Evolutionary conservation across 495 filamentous ascomycete genomes (phyloP).

Genomic region (Penicillium maclennaniae): DNA sequence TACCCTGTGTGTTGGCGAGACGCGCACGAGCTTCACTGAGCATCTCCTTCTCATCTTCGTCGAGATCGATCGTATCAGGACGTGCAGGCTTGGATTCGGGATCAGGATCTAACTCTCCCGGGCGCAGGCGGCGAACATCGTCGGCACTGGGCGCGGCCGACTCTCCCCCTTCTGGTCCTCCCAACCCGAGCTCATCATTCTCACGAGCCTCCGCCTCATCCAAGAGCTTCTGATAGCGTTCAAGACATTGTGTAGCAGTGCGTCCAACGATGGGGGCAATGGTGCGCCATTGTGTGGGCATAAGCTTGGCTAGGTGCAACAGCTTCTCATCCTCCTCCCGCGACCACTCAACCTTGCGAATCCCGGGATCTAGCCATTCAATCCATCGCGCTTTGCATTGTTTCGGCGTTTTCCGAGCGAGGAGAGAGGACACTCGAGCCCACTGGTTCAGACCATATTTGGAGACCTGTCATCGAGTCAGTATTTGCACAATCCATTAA

Average conservation of each 20-base stretch:
- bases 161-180: conserved; percentile 84
- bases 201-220: conserved; percentile 95
- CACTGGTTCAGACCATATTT: conserved; percentile 99
- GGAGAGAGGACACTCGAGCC: conserved; percentile 95
- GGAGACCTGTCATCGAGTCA: conserved; percentile 56
- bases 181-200: conserved; percentile 75
- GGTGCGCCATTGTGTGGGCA: conserved; percentile 98
- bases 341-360: conserved; percentile 98
- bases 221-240: conserved; percentile 92
- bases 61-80: conserved; percentile 94
- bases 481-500: conserved; percentile 2
- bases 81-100: conserved; percentile 96
- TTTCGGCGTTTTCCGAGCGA: conserved; percentile 96
- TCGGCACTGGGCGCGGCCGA: conserved; percentile 85
- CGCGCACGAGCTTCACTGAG: conserved; percentile 94
- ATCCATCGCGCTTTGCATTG: conserved; percentile 98
- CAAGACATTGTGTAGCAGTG: conserved; percentile 93
- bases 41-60: conserved; percentile 99
- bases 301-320: conserved; percentile 92
- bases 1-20: conserved; percentile 95
- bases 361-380: conserved; percentile 97
- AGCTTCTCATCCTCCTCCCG: conserved; percentile 98
- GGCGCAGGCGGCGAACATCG: conserved; percentile 82
- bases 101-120: conserved; percentile 92
- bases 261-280: conserved; percentile 95